Conservation (phyloP, 2,329 filamentous ascomycete species). For the Cadophora malorum region DNA sequence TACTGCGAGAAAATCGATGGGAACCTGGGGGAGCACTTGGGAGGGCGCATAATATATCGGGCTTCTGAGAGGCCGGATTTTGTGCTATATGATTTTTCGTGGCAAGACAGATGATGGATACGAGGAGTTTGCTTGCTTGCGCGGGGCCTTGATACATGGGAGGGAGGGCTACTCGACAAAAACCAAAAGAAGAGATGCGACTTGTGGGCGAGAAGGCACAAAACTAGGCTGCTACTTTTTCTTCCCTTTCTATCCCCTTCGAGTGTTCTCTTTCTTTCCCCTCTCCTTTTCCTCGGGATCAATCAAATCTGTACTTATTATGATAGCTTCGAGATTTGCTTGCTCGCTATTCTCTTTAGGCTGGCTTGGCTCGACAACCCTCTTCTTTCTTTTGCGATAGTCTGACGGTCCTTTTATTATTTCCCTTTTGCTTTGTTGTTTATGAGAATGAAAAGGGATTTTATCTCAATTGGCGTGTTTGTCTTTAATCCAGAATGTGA, state of each 20-base stretch:
- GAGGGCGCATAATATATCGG: conserved; percentile 37
- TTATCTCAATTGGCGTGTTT: conserved; percentile 30
- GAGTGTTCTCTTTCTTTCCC: conserved; percentile 20
- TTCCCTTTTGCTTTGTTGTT: conserved; percentile 37
- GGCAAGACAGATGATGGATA: conserved; percentile 35
- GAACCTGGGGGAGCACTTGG: conserved; percentile 34
- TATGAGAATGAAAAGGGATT: conserved; percentile 40
- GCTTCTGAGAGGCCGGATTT: conserved; percentile 43
- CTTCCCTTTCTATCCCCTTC: conserved; percentile 25
- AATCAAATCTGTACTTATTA: conserved; percentile 44
- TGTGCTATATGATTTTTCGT: conserved; percentile 30
- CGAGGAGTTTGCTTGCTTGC: conserved; percentile 39
- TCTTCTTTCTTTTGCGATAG: conserved; percentile 37
- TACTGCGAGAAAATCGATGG: conserved; percentile 38
- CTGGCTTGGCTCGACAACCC: conserved; percentile 19
- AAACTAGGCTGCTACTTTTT: conserved; percentile 35
- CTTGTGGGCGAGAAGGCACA: conserved; percentile 29
- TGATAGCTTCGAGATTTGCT: conserved; percentile 42
- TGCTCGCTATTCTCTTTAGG: conserved; percentile 11
- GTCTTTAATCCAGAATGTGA: conserved; percentile 1
- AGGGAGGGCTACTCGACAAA: conserved; percentile 15
- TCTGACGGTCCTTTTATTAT: conserved; percentile 11
- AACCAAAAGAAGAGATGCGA: conserved; percentile 28
- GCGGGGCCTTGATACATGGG: conserved; percentile 16
- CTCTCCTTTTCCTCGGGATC: conserved; percentile 32